phyloP scores from a whole-genome alignment of 2,329 filamentous ascomycete genomes.

The Fusarium aywerte region DNA sequence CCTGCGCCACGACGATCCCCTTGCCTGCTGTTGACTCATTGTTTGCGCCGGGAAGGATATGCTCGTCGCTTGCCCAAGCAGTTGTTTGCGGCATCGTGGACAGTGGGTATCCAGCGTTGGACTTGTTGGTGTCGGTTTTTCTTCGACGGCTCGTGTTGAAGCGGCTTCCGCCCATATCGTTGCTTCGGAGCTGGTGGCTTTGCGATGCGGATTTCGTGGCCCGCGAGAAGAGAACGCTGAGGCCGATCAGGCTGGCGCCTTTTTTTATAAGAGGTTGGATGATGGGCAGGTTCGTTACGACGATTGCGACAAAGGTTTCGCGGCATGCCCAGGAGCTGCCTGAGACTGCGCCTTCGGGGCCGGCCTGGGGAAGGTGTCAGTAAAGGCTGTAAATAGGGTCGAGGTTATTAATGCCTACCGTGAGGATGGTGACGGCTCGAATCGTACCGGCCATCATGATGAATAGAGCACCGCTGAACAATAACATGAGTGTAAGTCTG shows the following conservation, averaged over 20 bases:
- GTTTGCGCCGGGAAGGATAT: slow-evolving; percentile 28
- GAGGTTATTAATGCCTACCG: neutral
- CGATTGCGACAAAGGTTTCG: slow-evolving; percentile 54
- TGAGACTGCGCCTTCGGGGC: slow-evolving; percentile 32
- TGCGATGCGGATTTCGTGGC: slow-evolving; percentile 33
- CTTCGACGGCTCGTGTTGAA: slow-evolving; percentile 26
- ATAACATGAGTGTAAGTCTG: slow-evolving; percentile 36
- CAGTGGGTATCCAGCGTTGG: slow-evolving; percentile 12
- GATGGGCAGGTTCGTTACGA: slow-evolving; percentile 51
- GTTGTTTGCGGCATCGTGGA: slow-evolving; percentile 21
- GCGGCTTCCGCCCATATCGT: slow-evolving; percentile 20
- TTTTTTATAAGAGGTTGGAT: slow-evolving; percentile 37
- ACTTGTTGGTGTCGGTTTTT: neutral
- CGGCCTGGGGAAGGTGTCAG: slow-evolving; percentile 16
- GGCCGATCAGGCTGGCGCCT: slow-evolving; percentile 35
- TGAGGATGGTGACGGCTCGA: slow-evolving; percentile 34
- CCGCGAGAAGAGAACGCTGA: slow-evolving; percentile 35
- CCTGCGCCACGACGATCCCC: slow-evolving; percentile 37
- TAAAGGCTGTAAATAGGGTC: accelerated
- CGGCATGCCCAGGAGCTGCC: slow-evolving; percentile 50
- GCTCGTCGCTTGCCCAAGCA: slow-evolving; percentile 40
- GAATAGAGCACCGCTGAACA: slow-evolving; percentile 38
- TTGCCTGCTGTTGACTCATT: neutral
- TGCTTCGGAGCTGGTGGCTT: slow-evolving; percentile 38
- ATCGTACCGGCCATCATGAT: slow-evolving; percentile 42